These are phyloP conservation scores for Pythium rhizo-oryzae DNA, from an alignment of 352 stramenopile species.

Conservation along the genomic window DNA sequence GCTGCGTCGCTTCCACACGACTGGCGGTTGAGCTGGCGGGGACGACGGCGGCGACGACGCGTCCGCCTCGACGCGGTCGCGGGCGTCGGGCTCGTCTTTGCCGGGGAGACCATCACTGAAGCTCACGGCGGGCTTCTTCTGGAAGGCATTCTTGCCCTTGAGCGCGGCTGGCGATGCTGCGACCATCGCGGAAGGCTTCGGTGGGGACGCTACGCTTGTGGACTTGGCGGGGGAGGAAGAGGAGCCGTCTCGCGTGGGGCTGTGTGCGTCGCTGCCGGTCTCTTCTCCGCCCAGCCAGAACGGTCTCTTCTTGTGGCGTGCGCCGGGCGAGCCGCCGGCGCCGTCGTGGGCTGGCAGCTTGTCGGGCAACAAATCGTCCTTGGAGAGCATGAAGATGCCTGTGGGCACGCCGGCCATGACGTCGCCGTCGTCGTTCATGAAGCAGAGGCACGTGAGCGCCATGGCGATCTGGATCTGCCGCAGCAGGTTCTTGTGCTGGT, in stretches of 20 bases:
- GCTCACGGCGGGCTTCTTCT: constrained; percentile 5
- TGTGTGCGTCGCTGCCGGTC: not conserved
- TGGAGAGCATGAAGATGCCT: constrained; percentile 64
- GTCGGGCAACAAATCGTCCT: constrained; percentile 58
- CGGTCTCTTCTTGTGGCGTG: constrained; percentile 12
- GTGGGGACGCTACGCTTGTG: not conserved
- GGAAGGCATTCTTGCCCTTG: constrained; percentile 4
- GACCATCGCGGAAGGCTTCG: not conserved
- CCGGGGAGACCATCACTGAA: constrained; percentile 1
- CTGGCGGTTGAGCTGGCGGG: not conserved
- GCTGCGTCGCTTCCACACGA: constrained; percentile 9
- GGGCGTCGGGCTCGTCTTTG: not conserved
- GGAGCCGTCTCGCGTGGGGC: no score
- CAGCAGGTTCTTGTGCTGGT: constrained; percentile 58
- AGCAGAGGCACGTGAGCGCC: constrained; percentile 64
- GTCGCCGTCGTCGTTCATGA: constrained; percentile 67
- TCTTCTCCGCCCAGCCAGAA: constrained; percentile 21
- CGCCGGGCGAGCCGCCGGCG: not conserved
- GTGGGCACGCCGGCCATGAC: constrained; percentile 52
- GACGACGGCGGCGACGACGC: not conserved
- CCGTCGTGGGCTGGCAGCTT: constrained; percentile 35
- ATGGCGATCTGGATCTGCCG: constrained; percentile 60
- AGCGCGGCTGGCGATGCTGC: not conserved
- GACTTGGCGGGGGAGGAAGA: no score
- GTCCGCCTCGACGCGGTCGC: not conserved